Percentiles rank a stretch among this genome's conserved stretches.
Evolutionary conservation across 23 red algal genomes (phyloP).

Genomic region (Chondrus crispus): DNA sequence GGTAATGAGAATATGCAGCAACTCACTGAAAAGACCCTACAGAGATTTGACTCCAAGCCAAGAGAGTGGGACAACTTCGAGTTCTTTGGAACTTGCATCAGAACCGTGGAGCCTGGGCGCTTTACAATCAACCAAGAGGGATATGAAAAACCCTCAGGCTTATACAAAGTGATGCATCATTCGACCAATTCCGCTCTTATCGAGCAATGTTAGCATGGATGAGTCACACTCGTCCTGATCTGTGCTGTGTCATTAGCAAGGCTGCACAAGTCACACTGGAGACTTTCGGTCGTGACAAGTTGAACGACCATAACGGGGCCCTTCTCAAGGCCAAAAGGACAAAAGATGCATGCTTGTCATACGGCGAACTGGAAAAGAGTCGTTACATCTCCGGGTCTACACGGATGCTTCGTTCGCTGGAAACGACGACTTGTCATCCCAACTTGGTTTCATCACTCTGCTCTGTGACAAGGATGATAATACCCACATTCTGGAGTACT

Average conservation of each 20-base stretch:
- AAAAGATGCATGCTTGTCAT: not conserved
- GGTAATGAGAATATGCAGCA: too few species aligned
- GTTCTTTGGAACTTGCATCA: not conserved
- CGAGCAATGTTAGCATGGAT: not conserved
- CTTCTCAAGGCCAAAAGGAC: not conserved
- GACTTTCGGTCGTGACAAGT: not conserved
- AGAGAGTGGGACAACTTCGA: not conserved
- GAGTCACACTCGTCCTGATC: not conserved
- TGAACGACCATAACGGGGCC: not conserved
- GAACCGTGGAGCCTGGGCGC: not conserved
- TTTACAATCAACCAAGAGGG: not conserved
- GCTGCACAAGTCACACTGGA: not conserved
- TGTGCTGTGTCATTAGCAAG: not conserved
- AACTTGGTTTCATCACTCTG: conserved; percentile 23
- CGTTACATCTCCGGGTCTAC: not conserved
- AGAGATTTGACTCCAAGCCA: not conserved
- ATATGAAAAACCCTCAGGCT: not conserved
- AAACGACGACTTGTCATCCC: not conserved
- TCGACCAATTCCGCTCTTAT: not conserved
- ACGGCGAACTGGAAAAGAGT: not conserved
- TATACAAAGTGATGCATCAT: not conserved
- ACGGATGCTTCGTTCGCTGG: conserved; percentile 4
- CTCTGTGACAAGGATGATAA: not conserved
- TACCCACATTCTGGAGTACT: not conserved
- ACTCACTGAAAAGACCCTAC: too few species aligned